A percentile compares a stretch with the other conserved stretches of the same genome.
phyloP scores from a whole-genome alignment of 305 asterid genomes.

The Fraxinus nigra region DNA sequence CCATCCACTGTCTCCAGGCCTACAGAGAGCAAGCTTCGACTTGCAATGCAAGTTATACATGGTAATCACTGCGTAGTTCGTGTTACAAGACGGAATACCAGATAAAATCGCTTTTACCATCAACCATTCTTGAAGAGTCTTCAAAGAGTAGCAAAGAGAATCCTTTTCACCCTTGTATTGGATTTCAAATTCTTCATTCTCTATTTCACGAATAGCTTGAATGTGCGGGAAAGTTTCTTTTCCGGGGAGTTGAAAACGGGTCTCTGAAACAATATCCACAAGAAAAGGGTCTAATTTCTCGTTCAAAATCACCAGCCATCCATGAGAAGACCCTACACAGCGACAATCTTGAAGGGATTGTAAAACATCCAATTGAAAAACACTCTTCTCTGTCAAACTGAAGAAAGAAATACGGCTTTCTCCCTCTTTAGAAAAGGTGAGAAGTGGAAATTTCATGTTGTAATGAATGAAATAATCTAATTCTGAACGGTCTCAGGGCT shows the following conservation, averaged over 20 bases:
- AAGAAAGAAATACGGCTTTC: neutral
- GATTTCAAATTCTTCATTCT: neutral
- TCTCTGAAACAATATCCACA: constrained; percentile 9
- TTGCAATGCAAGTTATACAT: neutral
- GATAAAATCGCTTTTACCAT: constrained; percentile 6
- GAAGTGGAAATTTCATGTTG: neutral
- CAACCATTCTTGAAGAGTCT: neutral
- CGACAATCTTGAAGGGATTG: neutral
- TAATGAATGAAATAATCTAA: neutral
- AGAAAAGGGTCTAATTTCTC: neutral
- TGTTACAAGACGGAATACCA: constrained; percentile 3
- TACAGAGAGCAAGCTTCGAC: constrained; percentile 16
- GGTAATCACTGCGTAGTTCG: neutral
- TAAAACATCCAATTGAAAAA: neutral
- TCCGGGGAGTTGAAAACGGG: constrained; percentile 21
- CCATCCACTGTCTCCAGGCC: constrained; percentile 21
- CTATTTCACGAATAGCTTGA: neutral
- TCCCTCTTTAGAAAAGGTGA: neutral
- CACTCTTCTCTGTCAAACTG: neutral
- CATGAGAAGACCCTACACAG: constrained; percentile 27
- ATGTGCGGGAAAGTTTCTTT: neutral
- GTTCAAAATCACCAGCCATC: constrained; percentile 24
- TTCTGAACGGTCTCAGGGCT: neutral
- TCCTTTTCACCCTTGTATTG: neutral
- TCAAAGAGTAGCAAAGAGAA: neutral